These are phyloP conservation scores for Penicillium subrubescens DNA, from an alignment of 495 filamentous ascomycete species.

Conservation along the genomic window DNA sequence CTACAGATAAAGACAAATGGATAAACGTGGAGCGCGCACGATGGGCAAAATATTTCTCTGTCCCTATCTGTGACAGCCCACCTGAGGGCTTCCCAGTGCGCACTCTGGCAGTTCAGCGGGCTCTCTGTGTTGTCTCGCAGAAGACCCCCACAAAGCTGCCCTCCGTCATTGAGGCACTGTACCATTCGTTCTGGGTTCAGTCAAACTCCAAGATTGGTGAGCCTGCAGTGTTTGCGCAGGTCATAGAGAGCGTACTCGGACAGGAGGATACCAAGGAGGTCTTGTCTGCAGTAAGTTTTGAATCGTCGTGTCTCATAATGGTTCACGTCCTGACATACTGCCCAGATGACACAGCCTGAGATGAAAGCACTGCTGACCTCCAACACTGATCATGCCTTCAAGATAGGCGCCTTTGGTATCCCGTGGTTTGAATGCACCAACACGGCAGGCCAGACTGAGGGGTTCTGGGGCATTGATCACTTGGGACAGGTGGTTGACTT, in stretches of 20 bases:
- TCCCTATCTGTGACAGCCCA: constrained; percentile 54
- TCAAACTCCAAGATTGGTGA: constrained; percentile 48
- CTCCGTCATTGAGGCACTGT: constrained; percentile 52
- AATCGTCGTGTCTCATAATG: neutral
- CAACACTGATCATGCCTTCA: constrained; percentile 62
- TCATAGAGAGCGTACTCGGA: constrained; percentile 55
- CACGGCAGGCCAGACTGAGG: constrained; percentile 57
- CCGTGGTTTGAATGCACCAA: constrained; percentile 73
- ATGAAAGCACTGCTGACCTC: constrained; percentile 53
- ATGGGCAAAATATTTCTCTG: constrained; percentile 59
- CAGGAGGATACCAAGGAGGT: constrained; percentile 43
- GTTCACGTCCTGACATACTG: constrained; percentile 5
- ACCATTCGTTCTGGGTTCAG: constrained; percentile 60
- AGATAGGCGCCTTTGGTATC: constrained; percentile 67
- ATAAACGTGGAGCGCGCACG: constrained; percentile 60
- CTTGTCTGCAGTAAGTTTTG: constrained; percentile 34
- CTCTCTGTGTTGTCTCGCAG: constrained; percentile 43
- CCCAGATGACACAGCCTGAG: constrained; percentile 43
- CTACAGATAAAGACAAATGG: constrained; percentile 68
- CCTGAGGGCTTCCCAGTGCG: constrained; percentile 63
- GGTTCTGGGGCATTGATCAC: constrained; percentile 73
- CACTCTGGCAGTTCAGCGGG: constrained; percentile 55
- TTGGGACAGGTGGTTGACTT: constrained; percentile 64
- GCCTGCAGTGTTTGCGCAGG: constrained; percentile 47
- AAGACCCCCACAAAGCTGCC: constrained; percentile 45